Evolutionary conservation across 352 stramenopile species (phyloP).

Genomic region (Thalassiosira ordinaria): DNA sequence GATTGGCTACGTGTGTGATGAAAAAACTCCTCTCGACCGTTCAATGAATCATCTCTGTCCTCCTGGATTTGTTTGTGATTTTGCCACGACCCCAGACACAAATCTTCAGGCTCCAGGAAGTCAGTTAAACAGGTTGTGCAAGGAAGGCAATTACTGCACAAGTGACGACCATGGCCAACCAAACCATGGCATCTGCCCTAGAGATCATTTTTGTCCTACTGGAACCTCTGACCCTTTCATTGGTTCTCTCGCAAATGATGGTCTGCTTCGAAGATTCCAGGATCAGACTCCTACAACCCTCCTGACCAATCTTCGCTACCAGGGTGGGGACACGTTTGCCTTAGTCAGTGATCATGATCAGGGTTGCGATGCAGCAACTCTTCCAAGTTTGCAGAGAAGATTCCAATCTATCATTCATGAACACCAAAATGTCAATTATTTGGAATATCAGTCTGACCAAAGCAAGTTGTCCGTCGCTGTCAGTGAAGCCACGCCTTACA

Average conservation of each 20-base stretch:
- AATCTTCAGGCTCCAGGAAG: slow-evolving; percentile 89
- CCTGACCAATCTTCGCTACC: slow-evolving; percentile 88
- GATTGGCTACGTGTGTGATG: slow-evolving; percentile 94
- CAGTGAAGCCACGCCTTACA: slow-evolving; percentile 53
- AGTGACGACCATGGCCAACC: slow-evolving; percentile 89
- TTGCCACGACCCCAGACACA: slow-evolving; percentile 93
- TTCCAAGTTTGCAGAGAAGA: slow-evolving; percentile 47
- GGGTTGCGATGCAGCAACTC: slow-evolving; percentile 87
- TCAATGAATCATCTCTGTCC: slow-evolving; percentile 87
- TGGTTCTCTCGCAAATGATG: slow-evolving; percentile 91
- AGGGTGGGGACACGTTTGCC: slow-evolving; percentile 89
- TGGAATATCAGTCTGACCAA: slow-evolving; percentile 64
- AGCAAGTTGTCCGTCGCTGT: slow-evolving; percentile 48
- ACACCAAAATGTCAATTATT: slow-evolving; percentile 80
- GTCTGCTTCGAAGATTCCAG: slow-evolving; percentile 70
- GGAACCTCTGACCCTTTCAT: slow-evolving; percentile 90
- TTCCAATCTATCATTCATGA: slow-evolving; percentile 80
- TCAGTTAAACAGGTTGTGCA: slow-evolving; percentile 91
- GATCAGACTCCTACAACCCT: slow-evolving; percentile 3
- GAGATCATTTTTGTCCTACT: slow-evolving; percentile 94
- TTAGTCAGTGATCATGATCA: slow-evolving; percentile 91
- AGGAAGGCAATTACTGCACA: slow-evolving; percentile 90
- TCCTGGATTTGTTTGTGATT: slow-evolving; percentile 92
- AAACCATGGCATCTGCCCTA: slow-evolving; percentile 87
- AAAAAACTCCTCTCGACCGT: slow-evolving; percentile 88